These are phyloP conservation scores for Trypanosoma brucei DNA, from an alignment of 208 protist genomes.

Conservation along the genomic window DNA sequence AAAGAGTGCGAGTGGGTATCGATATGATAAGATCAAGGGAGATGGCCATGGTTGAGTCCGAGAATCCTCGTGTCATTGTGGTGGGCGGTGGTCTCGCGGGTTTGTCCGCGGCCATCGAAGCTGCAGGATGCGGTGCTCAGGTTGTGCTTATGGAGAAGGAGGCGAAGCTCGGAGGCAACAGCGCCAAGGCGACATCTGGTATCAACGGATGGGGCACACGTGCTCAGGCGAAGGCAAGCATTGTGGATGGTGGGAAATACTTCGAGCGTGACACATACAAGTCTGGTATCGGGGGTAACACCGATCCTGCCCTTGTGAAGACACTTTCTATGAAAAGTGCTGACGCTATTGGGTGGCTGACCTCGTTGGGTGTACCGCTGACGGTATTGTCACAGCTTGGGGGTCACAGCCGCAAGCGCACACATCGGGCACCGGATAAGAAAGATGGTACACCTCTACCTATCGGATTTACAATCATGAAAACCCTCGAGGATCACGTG, in stretches of 20 bases:
- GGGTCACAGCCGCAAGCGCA: constrained; percentile 78
- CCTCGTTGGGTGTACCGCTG: constrained; percentile 77
- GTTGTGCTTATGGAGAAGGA: constrained; percentile 89
- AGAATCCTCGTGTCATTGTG: constrained; percentile 33
- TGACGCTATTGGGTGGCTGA: constrained; percentile 63
- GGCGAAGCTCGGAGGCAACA: constrained; percentile 73
- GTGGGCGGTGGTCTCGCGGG: constrained; percentile 67
- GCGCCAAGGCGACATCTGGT: constrained; percentile 90
- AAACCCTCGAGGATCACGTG: constrained; percentile 47
- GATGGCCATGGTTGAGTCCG: not conserved
- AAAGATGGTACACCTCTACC: constrained; percentile 56
- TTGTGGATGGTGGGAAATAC: constrained; percentile 57
- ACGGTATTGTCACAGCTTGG: constrained; percentile 63
- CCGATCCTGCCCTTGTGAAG: constrained; percentile 30
- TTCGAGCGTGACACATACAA: constrained; percentile 58
- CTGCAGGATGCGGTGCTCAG: constrained; percentile 45
- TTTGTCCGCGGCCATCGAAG: constrained; percentile 42
- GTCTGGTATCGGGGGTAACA: constrained; percentile 44
- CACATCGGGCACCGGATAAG: constrained; percentile 69
- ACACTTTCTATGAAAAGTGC: constrained; percentile 63
- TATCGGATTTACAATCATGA: constrained; percentile 82
- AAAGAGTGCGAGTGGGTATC: not conserved
- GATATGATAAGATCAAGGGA: not conserved
- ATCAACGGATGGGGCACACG: constrained; percentile 84
- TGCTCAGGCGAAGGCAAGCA: constrained; percentile 51